A percentile compares a stretch with the other conserved stretches of the same genome.
These are phyloP conservation scores for Ambrosia trifida DNA, from an alignment of 129 eudicot genomes.

Conservation along the genomic window DNA sequence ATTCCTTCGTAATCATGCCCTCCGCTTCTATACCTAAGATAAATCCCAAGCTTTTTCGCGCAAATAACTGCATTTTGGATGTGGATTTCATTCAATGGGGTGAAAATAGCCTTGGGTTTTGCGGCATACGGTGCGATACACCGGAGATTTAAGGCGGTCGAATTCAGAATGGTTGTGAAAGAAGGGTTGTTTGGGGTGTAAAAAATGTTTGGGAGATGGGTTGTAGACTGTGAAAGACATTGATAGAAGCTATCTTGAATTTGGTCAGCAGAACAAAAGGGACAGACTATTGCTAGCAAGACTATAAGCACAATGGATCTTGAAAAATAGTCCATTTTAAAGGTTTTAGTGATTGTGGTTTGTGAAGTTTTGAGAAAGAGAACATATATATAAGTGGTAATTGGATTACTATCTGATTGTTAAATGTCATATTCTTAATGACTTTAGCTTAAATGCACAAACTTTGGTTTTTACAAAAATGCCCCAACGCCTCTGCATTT, in stretches of 20 bases:
- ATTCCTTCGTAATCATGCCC: slow-evolving; percentile 31
- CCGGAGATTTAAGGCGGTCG: slow-evolving; percentile 31
- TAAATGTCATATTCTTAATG: slow-evolving; percentile 10
- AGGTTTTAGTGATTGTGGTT: not conserved
- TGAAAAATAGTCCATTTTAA: slow-evolving; percentile 14
- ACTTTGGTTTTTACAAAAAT: not conserved
- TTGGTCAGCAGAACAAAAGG: slow-evolving; percentile 20
- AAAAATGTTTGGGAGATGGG: slow-evolving; percentile 19
- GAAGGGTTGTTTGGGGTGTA: slow-evolving; percentile 28
- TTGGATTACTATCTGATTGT: not conserved
- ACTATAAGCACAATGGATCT: slow-evolving; percentile 16
- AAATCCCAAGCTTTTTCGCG: slow-evolving; percentile 26
- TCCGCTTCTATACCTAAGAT: slow-evolving; percentile 24
- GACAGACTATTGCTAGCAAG: slow-evolving; percentile 4
- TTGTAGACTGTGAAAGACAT: slow-evolving; percentile 21
- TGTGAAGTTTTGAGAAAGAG: slow-evolving; percentile 2
- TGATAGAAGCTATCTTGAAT: slow-evolving; percentile 18
- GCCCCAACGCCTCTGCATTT: no score
- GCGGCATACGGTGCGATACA: slow-evolving; percentile 22
- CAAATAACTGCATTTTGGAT: slow-evolving; percentile 25
- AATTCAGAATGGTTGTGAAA: slow-evolving; percentile 23
- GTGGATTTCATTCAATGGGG: slow-evolving; percentile 24
- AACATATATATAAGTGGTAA: not conserved
- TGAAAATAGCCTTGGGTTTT: slow-evolving; percentile 18
- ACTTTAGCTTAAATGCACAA: not conserved